Evolutionary conservation across 495 filamentous ascomycete genomes (phyloP).

Genomic region (Annulohypoxylon stygium): DNA sequence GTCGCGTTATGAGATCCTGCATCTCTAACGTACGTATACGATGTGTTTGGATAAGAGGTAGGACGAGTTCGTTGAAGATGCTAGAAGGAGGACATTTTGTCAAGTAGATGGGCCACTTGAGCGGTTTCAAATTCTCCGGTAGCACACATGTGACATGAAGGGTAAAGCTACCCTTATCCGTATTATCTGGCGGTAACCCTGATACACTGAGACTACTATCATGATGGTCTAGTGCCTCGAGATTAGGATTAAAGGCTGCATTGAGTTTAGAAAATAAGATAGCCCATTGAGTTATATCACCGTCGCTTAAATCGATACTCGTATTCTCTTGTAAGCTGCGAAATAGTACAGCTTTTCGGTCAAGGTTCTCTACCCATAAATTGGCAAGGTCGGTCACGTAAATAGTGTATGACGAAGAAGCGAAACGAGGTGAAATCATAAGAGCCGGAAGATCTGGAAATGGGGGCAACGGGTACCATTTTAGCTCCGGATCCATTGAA

Average conservation of each 20-base stretch:
- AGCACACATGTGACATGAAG: slow-evolving; percentile 72
- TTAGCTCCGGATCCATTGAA: slow-evolving; percentile 31
- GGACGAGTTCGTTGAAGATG: slow-evolving; percentile 71
- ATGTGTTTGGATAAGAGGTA: slow-evolving; percentile 76
- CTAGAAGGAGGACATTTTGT: slow-evolving; percentile 64
- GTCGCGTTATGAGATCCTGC: slow-evolving; percentile 65
- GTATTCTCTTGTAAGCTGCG: slow-evolving; percentile 75
- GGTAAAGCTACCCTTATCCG: slow-evolving; percentile 58
- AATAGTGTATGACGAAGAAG: slow-evolving; percentile 72
- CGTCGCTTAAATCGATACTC: slow-evolving; percentile 88
- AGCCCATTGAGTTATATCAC: slow-evolving; percentile 71
- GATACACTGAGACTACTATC: slow-evolving; percentile 56
- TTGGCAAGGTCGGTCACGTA: slow-evolving; percentile 85
- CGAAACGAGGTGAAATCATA: slow-evolving; percentile 58
- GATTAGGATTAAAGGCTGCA: slow-evolving; percentile 66
- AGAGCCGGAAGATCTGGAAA: slow-evolving; percentile 57
- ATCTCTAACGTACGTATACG: slow-evolving; percentile 64
- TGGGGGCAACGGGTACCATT: slow-evolving; percentile 48
- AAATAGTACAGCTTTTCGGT: slow-evolving; percentile 71
- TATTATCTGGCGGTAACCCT: slow-evolving; percentile 37
- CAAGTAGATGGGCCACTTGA: slow-evolving; percentile 77
- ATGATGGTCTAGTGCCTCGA: slow-evolving; percentile 52
- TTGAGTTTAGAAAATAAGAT: slow-evolving; percentile 80
- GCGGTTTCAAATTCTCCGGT: slow-evolving; percentile 74
- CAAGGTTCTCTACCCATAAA: slow-evolving; percentile 84